phyloP scores from a whole-genome alignment of 2,329 filamentous ascomycete genomes.

The Colletotrichum acutatum region DNA sequence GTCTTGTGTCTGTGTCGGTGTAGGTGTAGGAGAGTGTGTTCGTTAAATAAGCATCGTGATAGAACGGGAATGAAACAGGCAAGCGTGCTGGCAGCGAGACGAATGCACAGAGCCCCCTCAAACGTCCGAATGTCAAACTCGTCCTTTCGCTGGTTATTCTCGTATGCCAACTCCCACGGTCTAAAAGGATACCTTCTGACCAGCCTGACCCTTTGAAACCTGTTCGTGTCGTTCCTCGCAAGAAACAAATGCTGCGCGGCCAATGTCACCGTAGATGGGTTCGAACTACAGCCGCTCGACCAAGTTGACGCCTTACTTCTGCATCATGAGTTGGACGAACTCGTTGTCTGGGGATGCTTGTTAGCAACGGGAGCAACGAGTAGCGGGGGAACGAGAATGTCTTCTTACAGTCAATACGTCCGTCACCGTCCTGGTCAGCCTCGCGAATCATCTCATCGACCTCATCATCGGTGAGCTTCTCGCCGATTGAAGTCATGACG shows the following conservation, averaged over 20 bases:
- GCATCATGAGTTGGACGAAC: conserved; percentile 96
- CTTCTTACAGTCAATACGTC: conserved; percentile 84
- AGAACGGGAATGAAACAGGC: conserved; percentile 22
- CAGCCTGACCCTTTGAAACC: conserved; percentile 14
- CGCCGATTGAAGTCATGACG: conserved; percentile 92
- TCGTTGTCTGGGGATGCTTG: conserved; percentile 75
- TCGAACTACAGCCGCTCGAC: conserved; percentile 19
- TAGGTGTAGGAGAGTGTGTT: conserved; percentile 29
- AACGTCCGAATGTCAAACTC: conserved; percentile 7
- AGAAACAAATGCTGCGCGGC: conserved; percentile 9
- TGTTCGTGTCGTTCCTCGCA: conserved; percentile 26
- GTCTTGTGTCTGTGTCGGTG: conserved; percentile 24
- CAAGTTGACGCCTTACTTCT: conserved; percentile 72
- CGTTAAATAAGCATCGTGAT: conserved; percentile 31
- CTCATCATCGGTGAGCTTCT: conserved; percentile 91
- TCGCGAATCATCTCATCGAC: conserved; percentile 95
- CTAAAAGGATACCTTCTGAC: conserved; percentile 14
- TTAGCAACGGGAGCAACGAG: background rate
- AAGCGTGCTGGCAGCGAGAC: conserved; percentile 25
- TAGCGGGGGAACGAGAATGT: background rate
- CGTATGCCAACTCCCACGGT: conserved; percentile 1
- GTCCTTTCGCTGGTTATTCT: conserved; percentile 18
- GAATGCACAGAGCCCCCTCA: conserved; percentile 14
- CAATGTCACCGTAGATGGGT: conserved; percentile 2
- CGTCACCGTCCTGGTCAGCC: conserved; percentile 89